These are phyloP conservation scores for Trametes cingulata DNA, from an alignment of 768 basidiomycete species.

Conservation along the genomic window DNA sequence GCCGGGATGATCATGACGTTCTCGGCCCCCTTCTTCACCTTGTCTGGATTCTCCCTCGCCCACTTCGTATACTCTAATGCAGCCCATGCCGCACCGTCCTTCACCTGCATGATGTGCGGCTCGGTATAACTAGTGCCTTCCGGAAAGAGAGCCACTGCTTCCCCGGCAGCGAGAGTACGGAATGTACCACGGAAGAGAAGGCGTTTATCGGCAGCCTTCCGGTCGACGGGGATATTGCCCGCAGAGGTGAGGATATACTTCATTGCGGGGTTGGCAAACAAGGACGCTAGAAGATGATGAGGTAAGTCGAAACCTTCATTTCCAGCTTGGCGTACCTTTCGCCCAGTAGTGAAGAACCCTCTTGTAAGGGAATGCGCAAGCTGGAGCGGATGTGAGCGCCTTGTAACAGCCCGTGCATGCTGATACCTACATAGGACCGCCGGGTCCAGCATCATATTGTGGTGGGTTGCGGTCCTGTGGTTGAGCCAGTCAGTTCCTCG, in stretches of 20 bases:
- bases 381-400: conserved; percentile 30
- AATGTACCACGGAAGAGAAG: conserved; percentile 87
- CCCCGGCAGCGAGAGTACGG: conserved; percentile 75
- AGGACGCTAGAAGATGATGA: conserved; percentile 47
- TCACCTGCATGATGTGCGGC: conserved; percentile 88
- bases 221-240: conserved; percentile 97
- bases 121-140: conserved; percentile 95
- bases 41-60: conserved; percentile 56
- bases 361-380: conserved; percentile 78
- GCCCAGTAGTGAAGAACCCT: conserved; percentile 92
- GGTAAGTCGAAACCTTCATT: conserved; percentile 5
- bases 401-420: not conserved
- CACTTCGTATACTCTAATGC: conserved; percentile 91
- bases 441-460: conserved; percentile 96
- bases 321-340: conserved; percentile 58
- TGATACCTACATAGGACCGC: conserved; percentile 68
- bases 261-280: conserved; percentile 79
- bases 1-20: conserved; percentile 75
- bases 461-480: conserved; percentile 77
- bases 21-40: conserved; percentile 35
- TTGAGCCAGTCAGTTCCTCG: not conserved
- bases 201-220: conserved; percentile 91
- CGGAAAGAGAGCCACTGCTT: conserved; percentile 90
- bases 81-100: conserved; percentile 94
- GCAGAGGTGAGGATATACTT: conserved; percentile 79